phyloP scores from a whole-genome alignment of 148 eudicot genomes.

The Rhododendron molle region DNA sequence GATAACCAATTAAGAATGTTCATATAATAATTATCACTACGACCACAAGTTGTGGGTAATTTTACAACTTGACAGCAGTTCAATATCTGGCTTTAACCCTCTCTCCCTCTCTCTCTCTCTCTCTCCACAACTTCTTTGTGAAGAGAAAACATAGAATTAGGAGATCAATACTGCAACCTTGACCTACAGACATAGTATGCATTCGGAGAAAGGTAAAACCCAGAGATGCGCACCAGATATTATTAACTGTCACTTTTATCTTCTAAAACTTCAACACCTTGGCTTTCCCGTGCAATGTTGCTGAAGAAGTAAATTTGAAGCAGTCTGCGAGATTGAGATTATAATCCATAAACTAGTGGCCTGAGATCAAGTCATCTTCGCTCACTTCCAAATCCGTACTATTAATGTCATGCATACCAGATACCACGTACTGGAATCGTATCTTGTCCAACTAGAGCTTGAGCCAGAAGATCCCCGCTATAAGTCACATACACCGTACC shows the following conservation, averaged over 20 bases:
- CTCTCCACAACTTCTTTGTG: too few relatives aligned
- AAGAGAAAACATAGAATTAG: too few relatives aligned
- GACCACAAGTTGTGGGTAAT: neutral
- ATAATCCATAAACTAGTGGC: conserved; percentile 15
- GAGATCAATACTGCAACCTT: conserved; percentile 20
- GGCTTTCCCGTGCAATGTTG: conserved; percentile 30
- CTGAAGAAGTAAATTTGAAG: conserved; percentile 26
- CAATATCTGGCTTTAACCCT: neutral
- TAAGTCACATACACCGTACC: neutral
- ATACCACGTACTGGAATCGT: conserved; percentile 24
- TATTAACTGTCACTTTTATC: neutral
- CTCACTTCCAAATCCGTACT: conserved; percentile 12
- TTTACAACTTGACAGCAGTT: neutral
- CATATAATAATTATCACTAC: too few relatives aligned
- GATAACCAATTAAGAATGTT: neutral
- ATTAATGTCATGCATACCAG: conserved; percentile 12
- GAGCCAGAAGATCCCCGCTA: conserved; percentile 16
- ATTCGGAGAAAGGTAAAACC: conserved; percentile 6
- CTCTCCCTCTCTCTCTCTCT: too few relatives aligned
- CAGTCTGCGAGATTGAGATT: neutral
- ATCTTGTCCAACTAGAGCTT: conserved; percentile 17
- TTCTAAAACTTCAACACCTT: conserved; percentile 26
- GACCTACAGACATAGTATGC: conserved; percentile 25
- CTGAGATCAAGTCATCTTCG: conserved; percentile 12
- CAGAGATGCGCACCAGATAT: conserved; percentile 6